Evolutionary conservation across 2,329 filamentous ascomycete species (phyloP).

Genomic region (Tricladium varicosporioides): DNA sequence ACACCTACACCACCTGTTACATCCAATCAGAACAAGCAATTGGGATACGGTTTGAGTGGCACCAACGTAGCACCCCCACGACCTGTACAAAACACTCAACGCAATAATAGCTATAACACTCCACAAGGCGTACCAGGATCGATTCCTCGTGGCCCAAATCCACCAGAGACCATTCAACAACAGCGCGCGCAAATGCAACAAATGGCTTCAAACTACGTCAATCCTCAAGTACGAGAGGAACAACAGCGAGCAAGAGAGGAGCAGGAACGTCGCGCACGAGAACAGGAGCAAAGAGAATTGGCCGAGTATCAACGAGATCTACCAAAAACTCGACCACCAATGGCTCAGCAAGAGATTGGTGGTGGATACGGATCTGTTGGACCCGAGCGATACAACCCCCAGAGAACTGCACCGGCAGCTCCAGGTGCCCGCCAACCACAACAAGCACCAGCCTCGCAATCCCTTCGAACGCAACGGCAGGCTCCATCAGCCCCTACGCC

Average conservation of each 20-base stretch:
- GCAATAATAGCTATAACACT: slow-evolving; percentile 42
- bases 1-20: slow-evolving; percentile 62
- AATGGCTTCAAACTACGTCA: slow-evolving; percentile 53
- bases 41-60: slow-evolving; percentile 52
- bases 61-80: slow-evolving; percentile 66
- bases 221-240: slow-evolving; percentile 48
- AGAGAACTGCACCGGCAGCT: slow-evolving; percentile 77
- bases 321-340: slow-evolving; percentile 73
- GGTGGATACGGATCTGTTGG: slow-evolving; percentile 42
- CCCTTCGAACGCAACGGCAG: slow-evolving; percentile 70
- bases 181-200: slow-evolving; percentile 58
- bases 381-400: slow-evolving; percentile 76
- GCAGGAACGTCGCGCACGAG: slow-evolving; percentile 49
- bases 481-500: slow-evolving; percentile 70
- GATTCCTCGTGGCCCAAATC: slow-evolving; percentile 44
- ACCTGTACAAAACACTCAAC: slow-evolving; percentile 52
- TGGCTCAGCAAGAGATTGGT: slow-evolving; percentile 89
- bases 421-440: slow-evolving; percentile 54
- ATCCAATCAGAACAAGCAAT: slow-evolving; percentile 58
- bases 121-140: not conserved
- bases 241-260: slow-evolving; percentile 69
- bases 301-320: slow-evolving; percentile 76
- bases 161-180: slow-evolving; percentile 42
- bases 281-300: no score
- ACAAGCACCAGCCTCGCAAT: slow-evolving; percentile 52